phyloP scores from a whole-genome alignment of 2,329 filamentous ascomycete genomes.

The Alternaria brassicicola region DNA sequence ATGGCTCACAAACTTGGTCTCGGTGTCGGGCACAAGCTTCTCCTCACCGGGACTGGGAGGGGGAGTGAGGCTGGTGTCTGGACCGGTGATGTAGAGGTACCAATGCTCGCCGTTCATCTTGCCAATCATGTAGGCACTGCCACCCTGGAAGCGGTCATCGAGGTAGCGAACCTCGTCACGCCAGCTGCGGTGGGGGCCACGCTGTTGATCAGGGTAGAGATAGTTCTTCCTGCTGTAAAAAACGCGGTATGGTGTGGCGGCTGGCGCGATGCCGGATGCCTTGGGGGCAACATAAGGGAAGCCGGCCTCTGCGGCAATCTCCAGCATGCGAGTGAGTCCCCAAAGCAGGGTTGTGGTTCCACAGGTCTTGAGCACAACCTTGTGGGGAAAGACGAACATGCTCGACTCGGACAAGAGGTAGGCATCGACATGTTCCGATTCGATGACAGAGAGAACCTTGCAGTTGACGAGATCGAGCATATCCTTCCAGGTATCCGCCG shows the following conservation, averaged over 20 bases:
- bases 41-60: slow-evolving; percentile 72
- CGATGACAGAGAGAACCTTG: slow-evolving; percentile 93
- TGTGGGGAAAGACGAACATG: slow-evolving; percentile 99
- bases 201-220: slow-evolving; percentile 91
- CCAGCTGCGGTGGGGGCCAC: slow-evolving; percentile 95
- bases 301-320: slow-evolving; percentile 91
- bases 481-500: slow-evolving; percentile 84
- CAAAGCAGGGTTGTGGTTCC: slow-evolving; percentile 93
- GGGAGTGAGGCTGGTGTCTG: slow-evolving; percentile 78
- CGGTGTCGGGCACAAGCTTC: slow-evolving; percentile 54
- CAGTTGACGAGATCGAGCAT: slow-evolving; percentile 99
- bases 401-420: slow-evolving; percentile 98
- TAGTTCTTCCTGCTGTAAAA: slow-evolving; percentile 99
- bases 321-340: slow-evolving; percentile 86
- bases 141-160: slow-evolving; percentile 87
- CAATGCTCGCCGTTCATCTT: slow-evolving; percentile 99
- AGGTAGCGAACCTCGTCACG: slow-evolving; percentile 92
- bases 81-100: slow-evolving; percentile 96
- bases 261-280: slow-evolving; percentile 70
- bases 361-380: slow-evolving; percentile 97
- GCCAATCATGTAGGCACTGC: slow-evolving; percentile 98
- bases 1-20: slow-evolving; percentile 65
- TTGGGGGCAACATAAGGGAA: slow-evolving; percentile 80
- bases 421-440: slow-evolving; percentile 92
- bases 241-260: slow-evolving; percentile 89